Percentiles rank a stretch among this genome's conserved stretches.
Conservation (phyloP, 768 basidiomycete species). For the Paxillus rubicundulus region DNA sequence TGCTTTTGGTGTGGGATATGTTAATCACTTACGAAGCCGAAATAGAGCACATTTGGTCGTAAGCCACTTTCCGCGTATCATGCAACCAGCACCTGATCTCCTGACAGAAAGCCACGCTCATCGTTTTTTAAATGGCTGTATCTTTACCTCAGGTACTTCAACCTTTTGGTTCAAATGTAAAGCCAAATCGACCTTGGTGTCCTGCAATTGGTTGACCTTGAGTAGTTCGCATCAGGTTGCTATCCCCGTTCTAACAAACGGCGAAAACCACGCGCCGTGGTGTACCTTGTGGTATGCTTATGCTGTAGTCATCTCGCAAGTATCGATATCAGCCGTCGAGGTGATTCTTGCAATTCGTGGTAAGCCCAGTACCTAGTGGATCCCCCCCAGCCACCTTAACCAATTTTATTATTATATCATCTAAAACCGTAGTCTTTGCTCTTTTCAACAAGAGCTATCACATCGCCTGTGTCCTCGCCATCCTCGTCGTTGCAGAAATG, state of each 20-base stretch:
- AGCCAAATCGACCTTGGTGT: neutral
- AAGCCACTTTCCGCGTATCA: conserved; percentile 3
- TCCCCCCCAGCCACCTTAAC: too few species aligned
- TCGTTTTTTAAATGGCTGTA: conserved; percentile 21
- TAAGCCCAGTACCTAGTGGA: conserved; percentile 5
- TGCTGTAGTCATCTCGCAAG: conserved; percentile 14
- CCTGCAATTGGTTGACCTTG: neutral
- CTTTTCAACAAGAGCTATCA: conserved; percentile 35
- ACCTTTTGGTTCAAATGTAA: conserved; percentile 4
- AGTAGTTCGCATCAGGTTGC: conserved; percentile 9
- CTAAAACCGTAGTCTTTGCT: conserved; percentile 13
- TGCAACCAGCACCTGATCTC: neutral
- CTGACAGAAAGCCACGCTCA: conserved; percentile 13
- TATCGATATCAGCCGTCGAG: conserved; percentile 18
- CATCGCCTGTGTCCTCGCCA: conserved; percentile 21
- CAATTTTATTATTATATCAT: neutral
- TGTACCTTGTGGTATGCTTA: conserved; percentile 21
- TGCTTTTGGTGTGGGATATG: conserved; percentile 28
- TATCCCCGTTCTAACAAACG: conserved; percentile 5
- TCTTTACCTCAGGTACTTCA: conserved; percentile 6
- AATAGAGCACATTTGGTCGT: conserved; percentile 33
- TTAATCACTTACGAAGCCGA: conserved; percentile 25
- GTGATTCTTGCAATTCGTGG: conserved; percentile 24
- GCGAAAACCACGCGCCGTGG: conserved; percentile 3
- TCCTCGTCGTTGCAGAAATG: conserved; percentile 19